Percentiles rank a stretch among this genome's conserved stretches.
Evolutionary conservation across 495 filamentous ascomycete genomes (phyloP).

Genomic region (Podospora appendiculata): DNA sequence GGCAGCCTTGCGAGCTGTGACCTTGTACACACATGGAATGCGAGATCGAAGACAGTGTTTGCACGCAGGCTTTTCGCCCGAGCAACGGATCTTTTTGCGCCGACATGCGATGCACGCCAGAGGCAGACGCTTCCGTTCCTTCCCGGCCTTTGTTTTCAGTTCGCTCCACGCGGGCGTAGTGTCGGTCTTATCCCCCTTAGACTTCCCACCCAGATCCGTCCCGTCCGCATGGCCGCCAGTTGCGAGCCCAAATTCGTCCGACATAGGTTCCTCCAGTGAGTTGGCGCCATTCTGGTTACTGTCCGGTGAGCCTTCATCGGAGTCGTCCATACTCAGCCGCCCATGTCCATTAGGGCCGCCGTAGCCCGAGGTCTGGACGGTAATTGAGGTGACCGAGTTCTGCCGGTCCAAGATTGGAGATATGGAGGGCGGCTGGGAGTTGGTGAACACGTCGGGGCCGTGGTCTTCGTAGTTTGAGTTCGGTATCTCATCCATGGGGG

Average conservation of each 20-base stretch:
- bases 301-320: slow-evolving; percentile 40
- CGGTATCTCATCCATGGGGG: slow-evolving; percentile 30
- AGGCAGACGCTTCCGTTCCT: slow-evolving; percentile 88
- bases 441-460: slow-evolving; percentile 29
- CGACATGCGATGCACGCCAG: slow-evolving; percentile 94
- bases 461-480: slow-evolving; percentile 28
- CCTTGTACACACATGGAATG: slow-evolving; percentile 98
- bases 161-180: slow-evolving; percentile 79
- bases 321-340: slow-evolving; percentile 29
- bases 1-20: slow-evolving; percentile 90
- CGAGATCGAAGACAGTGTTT: slow-evolving; percentile 91
- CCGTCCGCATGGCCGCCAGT: slow-evolving; percentile 38
- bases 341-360: slow-evolving; percentile 13
- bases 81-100: slow-evolving; percentile 96
- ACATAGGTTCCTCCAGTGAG: slow-evolving; percentile 40
- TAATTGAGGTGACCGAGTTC: slow-evolving; percentile 28
- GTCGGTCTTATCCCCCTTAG: slow-evolving; percentile 51
- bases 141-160: slow-evolving; percentile 95
- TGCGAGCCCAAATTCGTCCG: slow-evolving; percentile 46
- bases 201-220: slow-evolving; percentile 40
- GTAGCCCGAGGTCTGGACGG: slow-evolving; percentile 21
- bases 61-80: slow-evolving; percentile 94
- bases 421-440: slow-evolving; percentile 25
- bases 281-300: slow-evolving; percentile 38
- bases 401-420: slow-evolving; percentile 33